Evolutionary conservation across 495 filamentous ascomycete species (phyloP).

Genomic region (Neurospora africana): DNA sequence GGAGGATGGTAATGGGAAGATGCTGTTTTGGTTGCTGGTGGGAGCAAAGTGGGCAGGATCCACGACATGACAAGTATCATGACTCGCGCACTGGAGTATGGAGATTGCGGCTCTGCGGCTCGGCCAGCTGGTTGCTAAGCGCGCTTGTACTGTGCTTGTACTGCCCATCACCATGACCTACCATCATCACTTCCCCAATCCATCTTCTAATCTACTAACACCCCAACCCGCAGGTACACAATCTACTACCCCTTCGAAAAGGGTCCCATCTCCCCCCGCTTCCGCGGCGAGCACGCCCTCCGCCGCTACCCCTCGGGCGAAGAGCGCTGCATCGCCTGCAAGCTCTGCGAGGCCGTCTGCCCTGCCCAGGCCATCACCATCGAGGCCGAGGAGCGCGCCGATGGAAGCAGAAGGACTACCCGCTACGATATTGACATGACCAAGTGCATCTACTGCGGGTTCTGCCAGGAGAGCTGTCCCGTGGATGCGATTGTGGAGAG

Average conservation of each 20-base stretch:
- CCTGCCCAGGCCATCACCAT: conserved; percentile 96
- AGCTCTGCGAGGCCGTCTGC: conserved; percentile 96
- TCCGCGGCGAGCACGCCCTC: conserved; percentile 93
- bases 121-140: not conserved
- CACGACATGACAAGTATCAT: not conserved
- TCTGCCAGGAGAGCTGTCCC: conserved; percentile 98
- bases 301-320: conserved; percentile 93
- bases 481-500: conserved; percentile 97
- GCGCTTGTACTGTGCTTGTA: not conserved
- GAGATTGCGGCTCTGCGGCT: not conserved
- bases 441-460: conserved; percentile 99
- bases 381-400: conserved; percentile 93
- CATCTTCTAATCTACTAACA: not conserved
- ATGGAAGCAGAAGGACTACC: conserved; percentile 87
- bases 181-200: not conserved
- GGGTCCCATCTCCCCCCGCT: conserved; percentile 93
- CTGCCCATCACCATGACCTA: not conserved
- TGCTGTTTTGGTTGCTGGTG: not conserved
- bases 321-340: conserved; percentile 98
- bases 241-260: conserved; percentile 99
- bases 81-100: not conserved
- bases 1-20: not conserved
- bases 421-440: conserved; percentile 99
- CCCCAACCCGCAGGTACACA: conserved; percentile 56
- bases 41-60: not conserved